Base-by-base conservation (phyloP, 2,329 filamentous ascomycete genomes). In the Diaporthe aspalathi region DNA sequence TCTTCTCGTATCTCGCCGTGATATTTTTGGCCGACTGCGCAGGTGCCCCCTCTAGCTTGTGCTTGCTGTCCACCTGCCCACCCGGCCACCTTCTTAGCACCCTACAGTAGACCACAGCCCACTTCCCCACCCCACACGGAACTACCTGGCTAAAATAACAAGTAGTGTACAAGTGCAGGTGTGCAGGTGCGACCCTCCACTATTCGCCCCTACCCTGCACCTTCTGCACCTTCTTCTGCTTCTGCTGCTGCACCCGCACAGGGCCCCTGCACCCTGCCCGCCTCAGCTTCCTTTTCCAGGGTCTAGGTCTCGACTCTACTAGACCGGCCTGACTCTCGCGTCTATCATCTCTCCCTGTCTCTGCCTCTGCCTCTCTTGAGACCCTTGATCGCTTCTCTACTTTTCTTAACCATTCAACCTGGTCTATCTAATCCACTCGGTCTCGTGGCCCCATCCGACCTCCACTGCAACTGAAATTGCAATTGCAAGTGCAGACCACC, bases 291-390 rank as follows among this genome's bases (percentile, higher is more conserved):
- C 27, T 63, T 49, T 63, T 49, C 49, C 43, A 65, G 43, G 60
- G 60, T 65, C 60, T 65, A 43, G 60, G 60, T 65, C 60, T 65
- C 60, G 60, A 65, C 60, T 65, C 60, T 32, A 38, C 45, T 38
- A 49, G 60, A 24, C 43, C 20, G 16, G 40, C 17, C 12, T 47
- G 27, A 27, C 57, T 62, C 40, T 45, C 54, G 22, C n/a, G 40
- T 22, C 40, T 35, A 27, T 35, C 12, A 9, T 20, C 6, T 12
- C 7, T 27, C 17, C 45, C 22, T 27, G 20, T 32, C 17, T 47
- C 24, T 24, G 24, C 45, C 7, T 45, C n/a, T n/a, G n/a, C n/a
- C n/a, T n/a, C n/a, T 24, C 35, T 9, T 12, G 35, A 35, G 35
- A 38, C 35, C 35, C 35, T 38, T 38, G 35, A 38, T 38, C 35